Evolutionary conservation across 2,329 filamentous ascomycete species (phyloP), one percentile per base, ranked within the genome.

Genomic region (Dothiorella sarmentorum): DNA sequence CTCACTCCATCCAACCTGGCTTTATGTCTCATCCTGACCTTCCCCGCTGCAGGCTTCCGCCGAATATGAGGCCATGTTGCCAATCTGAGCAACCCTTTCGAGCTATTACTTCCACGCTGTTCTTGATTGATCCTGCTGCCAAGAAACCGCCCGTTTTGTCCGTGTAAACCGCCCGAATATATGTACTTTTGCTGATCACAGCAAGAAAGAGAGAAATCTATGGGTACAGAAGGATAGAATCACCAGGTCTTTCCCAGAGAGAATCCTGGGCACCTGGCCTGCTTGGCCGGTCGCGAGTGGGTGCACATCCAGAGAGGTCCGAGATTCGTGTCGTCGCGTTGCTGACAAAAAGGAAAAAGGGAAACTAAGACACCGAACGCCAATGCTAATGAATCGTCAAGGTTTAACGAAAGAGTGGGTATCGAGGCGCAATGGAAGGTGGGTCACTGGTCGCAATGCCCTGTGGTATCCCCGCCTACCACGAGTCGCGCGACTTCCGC

Each of bases 331-430:
- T 58, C 56, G 56, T 51, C 33, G 43, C 35, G 31, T 49, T 18
- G 44, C 31, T 58, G 35, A 33, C n/a, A 18, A 27, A 15, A 47
- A 44, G 44, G 22, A 9, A 26, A 58, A 40, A 7, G n/a, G n/a
- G n/a, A 18, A 53, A 37, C 11, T 27, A 38, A 37, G 18, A 58
- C 44, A 40, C 47, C 31, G 13, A 53, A 60, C 58, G 58, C 58
- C 58, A 51, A 57, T 60, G 58, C 58, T 57, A 60, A 56, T 60
- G 51, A 40, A 37, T 60, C 58, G 42, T 56, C 57, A 53, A 59
- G n/a, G n/a, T n/a, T 9, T 11, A 47, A 38, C 11, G 15, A 49
- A 56, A 57, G 33, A 29, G 56, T 43, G 42, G 58, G 49, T 56
- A 56, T 56, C 40, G 58, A 38, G 38, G 59, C 43, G 42, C 40